Evolutionary conservation across 345 rosid species (phyloP).

Genomic region (thale cress (Arabidopsis thaliana)): DNA sequence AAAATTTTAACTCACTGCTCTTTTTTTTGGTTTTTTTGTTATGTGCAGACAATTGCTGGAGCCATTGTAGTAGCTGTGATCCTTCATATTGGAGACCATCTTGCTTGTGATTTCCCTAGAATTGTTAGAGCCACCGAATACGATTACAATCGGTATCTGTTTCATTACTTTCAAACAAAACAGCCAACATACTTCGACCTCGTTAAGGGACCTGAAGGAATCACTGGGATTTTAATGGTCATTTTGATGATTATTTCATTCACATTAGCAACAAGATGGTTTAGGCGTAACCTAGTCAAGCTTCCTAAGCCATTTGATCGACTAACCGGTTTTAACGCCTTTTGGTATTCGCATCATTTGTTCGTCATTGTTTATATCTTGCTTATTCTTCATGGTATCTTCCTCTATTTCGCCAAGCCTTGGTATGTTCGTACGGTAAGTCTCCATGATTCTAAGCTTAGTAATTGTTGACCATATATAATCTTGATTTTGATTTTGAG

Average conservation of each 20-base stretch:
- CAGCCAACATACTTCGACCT: conserved; percentile 78
- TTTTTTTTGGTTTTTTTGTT: neutral
- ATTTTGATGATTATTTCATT: conserved; percentile 84
- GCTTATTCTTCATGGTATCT: conserved; percentile 75
- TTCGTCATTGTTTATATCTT: conserved; percentile 79
- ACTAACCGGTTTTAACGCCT: conserved; percentile 95
- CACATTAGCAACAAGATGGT: conserved; percentile 85
- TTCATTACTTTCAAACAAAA: conserved; percentile 54
- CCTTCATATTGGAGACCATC: conserved; percentile 90
- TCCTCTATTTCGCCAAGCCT: conserved; percentile 74
- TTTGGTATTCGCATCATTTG: conserved; percentile 98
- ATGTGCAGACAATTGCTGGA: conserved; percentile 84
- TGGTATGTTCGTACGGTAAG: conserved; percentile 91
- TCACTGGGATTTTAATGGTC: conserved; percentile 90
- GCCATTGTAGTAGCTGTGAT: conserved; percentile 86
- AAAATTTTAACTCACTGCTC: neutral
- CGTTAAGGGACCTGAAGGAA: conserved; percentile 77
- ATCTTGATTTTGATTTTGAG: conserved; percentile 5
- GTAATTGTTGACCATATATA: neutral
- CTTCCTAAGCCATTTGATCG: conserved; percentile 93
- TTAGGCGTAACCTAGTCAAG: conserved; percentile 76
- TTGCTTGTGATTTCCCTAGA: conserved; percentile 94
- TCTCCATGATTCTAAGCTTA: neutral
- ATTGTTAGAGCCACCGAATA: conserved; percentile 46
- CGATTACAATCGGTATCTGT: conserved; percentile 44